A percentile compares a stretch with the other conserved stretches of the same genome.
These are phyloP conservation scores for Lagerstroemia speciosa DNA, from an alignment of 345 rosid species.

Conservation along the genomic window DNA sequence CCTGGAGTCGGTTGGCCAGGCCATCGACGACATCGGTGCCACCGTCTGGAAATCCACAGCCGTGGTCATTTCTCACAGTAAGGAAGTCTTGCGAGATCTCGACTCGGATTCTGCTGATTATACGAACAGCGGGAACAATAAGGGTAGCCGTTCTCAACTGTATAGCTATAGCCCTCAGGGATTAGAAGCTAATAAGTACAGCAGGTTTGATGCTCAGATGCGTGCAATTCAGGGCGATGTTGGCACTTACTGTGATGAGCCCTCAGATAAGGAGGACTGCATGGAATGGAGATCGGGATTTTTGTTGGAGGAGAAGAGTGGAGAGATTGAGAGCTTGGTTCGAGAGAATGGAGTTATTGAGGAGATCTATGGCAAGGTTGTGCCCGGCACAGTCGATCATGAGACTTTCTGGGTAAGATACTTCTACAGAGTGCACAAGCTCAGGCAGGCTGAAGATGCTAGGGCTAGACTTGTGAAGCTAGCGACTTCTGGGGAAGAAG, in stretches of 20 bases:
- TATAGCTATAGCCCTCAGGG: neutral
- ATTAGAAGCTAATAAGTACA: slow-evolving; percentile 31
- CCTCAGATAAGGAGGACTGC: slow-evolving; percentile 44
- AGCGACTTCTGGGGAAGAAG: slow-evolving; percentile 50
- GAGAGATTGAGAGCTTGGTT: slow-evolving; percentile 33
- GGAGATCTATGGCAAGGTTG: slow-evolving; percentile 35
- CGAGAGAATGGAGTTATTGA: slow-evolving; percentile 25
- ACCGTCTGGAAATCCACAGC: slow-evolving; percentile 72
- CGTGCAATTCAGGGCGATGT: slow-evolving; percentile 41
- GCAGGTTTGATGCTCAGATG: slow-evolving; percentile 64
- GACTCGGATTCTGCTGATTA: slow-evolving; percentile 17
- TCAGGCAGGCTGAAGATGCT: slow-evolving; percentile 55
- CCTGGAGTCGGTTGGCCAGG: slow-evolving; percentile 68
- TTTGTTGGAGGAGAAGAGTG: slow-evolving; percentile 30
- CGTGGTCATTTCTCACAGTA: slow-evolving; percentile 59
- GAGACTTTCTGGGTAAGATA: slow-evolving; percentile 59
- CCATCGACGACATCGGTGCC: slow-evolving; percentile 71
- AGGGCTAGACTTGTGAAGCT: slow-evolving; percentile 54
- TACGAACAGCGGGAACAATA: neutral
- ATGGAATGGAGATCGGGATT: slow-evolving; percentile 46
- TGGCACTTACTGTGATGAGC: slow-evolving; percentile 45
- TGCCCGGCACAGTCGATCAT: slow-evolving; percentile 33
- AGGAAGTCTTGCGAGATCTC: slow-evolving; percentile 25
- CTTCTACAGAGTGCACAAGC: slow-evolving; percentile 43
- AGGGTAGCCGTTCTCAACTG: slow-evolving; percentile 7